phyloP scores from a whole-genome alignment of 1,284 basidiomycete species.

The Schizophyllum amplum region DNA sequence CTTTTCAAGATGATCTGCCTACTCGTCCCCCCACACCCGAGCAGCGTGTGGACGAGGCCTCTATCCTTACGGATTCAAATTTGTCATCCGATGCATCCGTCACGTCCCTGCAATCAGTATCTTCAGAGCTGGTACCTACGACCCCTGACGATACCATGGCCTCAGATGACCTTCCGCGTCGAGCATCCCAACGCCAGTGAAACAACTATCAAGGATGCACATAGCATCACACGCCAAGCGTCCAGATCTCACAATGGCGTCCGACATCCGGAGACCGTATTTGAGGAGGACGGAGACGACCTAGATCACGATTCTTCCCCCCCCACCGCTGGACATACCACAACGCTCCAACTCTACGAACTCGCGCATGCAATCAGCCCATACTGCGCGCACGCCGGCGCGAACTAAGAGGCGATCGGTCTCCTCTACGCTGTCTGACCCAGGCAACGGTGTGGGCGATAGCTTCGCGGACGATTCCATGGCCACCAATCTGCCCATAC shows the following conservation, averaged over 20 bases:
- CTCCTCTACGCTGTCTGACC: constrained; percentile 70
- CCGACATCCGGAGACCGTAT: constrained; percentile 33
- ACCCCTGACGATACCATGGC: constrained; percentile 39
- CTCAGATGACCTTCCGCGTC: constrained; percentile 4
- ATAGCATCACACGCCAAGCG: constrained; percentile 1
- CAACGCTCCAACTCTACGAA: constrained; percentile 24
- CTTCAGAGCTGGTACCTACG: constrained; percentile 43
- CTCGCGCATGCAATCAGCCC: constrained; percentile 46
- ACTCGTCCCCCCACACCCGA: constrained; percentile 15
- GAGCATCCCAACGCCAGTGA: constrained; percentile 45
- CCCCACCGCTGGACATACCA: constrained; percentile 17
- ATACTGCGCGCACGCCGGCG: constrained; percentile 79
- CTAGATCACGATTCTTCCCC: constrained; percentile 13
- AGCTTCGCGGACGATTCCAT: constrained; percentile 20
- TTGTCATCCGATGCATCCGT: constrained; percentile 39
- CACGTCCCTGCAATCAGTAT: constrained; percentile 44
- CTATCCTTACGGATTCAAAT: constrained; percentile 18
- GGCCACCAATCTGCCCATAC: constrained; percentile 30
- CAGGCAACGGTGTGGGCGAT: constrained; percentile 41
- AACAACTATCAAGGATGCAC: constrained; percentile 38
- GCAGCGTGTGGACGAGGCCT: background rate
- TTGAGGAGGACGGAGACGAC: constrained; percentile 36
- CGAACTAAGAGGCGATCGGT: constrained; percentile 92
- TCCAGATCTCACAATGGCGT: constrained; percentile 23
- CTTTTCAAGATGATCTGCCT: constrained; percentile 7